Conservation (phyloP, 345 rosid genomes). For the Durio zibethinus region DNA sequence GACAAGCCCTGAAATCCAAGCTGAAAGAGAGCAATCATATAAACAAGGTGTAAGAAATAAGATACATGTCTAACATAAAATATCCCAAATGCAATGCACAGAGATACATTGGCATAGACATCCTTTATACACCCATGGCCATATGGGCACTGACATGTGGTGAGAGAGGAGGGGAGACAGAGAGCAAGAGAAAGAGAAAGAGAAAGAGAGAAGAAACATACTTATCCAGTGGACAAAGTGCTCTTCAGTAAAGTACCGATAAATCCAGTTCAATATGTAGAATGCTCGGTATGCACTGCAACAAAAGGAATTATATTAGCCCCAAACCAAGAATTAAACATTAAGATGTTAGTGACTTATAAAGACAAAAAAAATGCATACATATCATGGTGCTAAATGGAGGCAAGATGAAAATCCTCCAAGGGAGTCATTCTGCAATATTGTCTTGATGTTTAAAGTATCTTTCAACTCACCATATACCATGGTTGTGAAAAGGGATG, state of each 20-base stretch:
- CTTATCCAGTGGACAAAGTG: conserved; percentile 76
- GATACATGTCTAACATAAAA: background rate
- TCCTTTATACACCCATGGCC: background rate
- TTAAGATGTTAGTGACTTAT: background rate
- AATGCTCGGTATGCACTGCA: conserved; percentile 69
- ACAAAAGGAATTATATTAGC: background rate
- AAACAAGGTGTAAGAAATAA: background rate
- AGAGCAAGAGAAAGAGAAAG: conserved; percentile 4
- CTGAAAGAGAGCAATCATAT: conserved; percentile 31
- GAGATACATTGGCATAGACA: background rate
- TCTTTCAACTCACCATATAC: background rate
- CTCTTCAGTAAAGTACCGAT: conserved; percentile 68
- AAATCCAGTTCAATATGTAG: conserved; percentile 75
- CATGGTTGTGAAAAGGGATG: background rate
- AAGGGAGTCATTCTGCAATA: background rate
- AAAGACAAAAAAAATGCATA: background rate
- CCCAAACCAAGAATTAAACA: background rate
- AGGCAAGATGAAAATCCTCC: background rate
- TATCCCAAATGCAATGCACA: background rate
- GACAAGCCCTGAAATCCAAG: conserved; percentile 69
- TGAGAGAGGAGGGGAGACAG: background rate
- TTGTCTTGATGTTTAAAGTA: background rate
- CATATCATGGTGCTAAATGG: background rate
- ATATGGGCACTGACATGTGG: background rate
- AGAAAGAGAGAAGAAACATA: conserved; percentile 30